Evolutionary conservation across 2,329 filamentous ascomycete species (phyloP), one percentile per base, ranked within the genome.

Genomic region (Pezizomycotina sp.): DNA sequence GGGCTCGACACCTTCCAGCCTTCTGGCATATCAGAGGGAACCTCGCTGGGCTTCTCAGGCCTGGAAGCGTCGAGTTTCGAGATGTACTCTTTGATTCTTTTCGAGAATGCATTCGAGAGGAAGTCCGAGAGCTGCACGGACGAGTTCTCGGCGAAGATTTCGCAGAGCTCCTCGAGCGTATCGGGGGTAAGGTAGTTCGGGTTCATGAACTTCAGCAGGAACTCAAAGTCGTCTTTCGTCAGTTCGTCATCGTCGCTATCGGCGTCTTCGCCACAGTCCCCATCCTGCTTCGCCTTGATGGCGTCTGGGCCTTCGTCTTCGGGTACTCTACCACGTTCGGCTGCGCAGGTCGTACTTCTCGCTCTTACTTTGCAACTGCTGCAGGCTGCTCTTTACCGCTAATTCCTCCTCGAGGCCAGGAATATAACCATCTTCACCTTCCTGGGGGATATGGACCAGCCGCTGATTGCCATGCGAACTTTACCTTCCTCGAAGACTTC

Each of bases 381-480:
- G 81, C 47, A 95, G 66, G 51, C 83, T 84, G 58, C 84, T 95
- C 58, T 82, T 82, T 56, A 82, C 76, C 8, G 80, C 81, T 46
- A 91, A 71, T 55, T 76, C 78, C 61, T 91, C 82, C 57, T 95
- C 86, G 36, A 89, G 67, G 3, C 86, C 89, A 54, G 78, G 64
- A 49, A 92, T 73, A 51, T 77, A 98, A 27, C 89, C 89, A 16
- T 92, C 82, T 57, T 98, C 89, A 37, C 86, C 86, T 49, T 79
- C 61, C 59, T 98, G 89, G 0, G 89, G 89, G 46, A 98, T 95
- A 58, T 98, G 89, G 58, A 98, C 89, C 89, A 98, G 34, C 89
- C 89, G 55, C 82, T 92, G 54, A 98, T 92, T 32, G 89, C 89
- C 86, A 98, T 95, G 48, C 89, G 75, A 31, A 93, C 72, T 30